Percentiles rank a stretch among this genome's conserved stretches.
These are phyloP conservation scores for Neofusicoccum sp. DNA, from an alignment of 2,329 filamentous ascomycete species.

Conservation along the genomic window DNA sequence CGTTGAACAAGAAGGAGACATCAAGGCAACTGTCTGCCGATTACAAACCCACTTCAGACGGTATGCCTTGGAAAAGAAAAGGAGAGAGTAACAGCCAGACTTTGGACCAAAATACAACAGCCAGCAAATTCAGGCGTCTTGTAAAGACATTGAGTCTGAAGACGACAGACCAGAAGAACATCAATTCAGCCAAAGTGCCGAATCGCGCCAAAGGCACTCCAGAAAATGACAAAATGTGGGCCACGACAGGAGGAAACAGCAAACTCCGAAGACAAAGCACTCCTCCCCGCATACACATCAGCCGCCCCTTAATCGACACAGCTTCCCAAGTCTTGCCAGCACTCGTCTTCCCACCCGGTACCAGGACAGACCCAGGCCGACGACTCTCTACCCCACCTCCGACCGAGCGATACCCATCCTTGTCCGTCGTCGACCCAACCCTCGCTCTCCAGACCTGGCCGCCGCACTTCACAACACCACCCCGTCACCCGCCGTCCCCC, in stretches of 20 bases:
- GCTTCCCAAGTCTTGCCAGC: too few species aligned
- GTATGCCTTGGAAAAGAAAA: background rate
- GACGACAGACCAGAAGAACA: background rate
- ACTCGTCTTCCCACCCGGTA: too few species aligned
- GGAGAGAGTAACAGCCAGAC: background rate
- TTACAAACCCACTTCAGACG: background rate
- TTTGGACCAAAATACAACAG: background rate
- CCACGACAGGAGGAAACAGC: too few species aligned
- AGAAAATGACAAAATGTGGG: too few species aligned
- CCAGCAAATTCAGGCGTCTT: background rate
- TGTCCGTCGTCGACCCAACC: background rate
- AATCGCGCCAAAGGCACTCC: background rate
- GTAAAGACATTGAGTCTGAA: background rate
- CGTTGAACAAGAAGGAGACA: background rate
- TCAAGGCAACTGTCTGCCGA: background rate
- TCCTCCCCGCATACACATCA: too few species aligned
- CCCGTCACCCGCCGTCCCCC: constrained; percentile 3
- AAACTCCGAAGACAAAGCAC: background rate
- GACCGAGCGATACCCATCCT: background rate
- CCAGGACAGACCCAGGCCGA: too few species aligned
- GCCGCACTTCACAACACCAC: background rate
- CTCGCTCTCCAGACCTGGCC: background rate
- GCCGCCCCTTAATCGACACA: too few species aligned
- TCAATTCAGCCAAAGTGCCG: background rate
- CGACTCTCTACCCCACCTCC: background rate